Conservation (phyloP, 2,329 filamentous ascomycete genomes). For the Acephala macrosclerotiorum region DNA sequence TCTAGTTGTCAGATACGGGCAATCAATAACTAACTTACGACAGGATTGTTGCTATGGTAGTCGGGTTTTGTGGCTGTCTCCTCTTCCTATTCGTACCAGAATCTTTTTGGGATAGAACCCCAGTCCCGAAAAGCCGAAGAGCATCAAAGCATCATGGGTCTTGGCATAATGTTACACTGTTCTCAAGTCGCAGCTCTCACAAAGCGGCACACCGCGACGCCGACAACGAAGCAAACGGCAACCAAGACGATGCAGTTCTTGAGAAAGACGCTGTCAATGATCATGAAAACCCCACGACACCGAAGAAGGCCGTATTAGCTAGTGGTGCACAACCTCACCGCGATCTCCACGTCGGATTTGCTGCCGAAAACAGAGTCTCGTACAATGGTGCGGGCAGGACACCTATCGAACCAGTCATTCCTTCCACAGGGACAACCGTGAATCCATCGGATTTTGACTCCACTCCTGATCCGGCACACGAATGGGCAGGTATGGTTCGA, state of each 20-base stretch:
- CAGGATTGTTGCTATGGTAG: slow-evolving; percentile 83
- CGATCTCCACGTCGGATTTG: slow-evolving; percentile 64
- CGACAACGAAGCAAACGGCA: not conserved
- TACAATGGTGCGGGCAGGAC: not conserved
- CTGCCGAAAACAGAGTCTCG: slow-evolving; percentile 39
- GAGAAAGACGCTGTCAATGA: not conserved
- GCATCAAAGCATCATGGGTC: slow-evolving; percentile 23
- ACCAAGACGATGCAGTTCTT: not conserved
- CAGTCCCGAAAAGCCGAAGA: slow-evolving; percentile 47
- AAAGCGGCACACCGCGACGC: not conserved
- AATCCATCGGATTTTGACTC: not conserved
- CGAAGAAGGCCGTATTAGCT: slow-evolving; percentile 20
- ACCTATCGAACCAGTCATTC: not conserved
- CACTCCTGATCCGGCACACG: not conserved
- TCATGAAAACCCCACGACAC: slow-evolving; percentile 2
- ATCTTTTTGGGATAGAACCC: slow-evolving; percentile 93
- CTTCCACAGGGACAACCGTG: not conserved
- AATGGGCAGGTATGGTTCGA: slow-evolving; percentile 24
- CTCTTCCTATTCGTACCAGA: slow-evolving; percentile 93
- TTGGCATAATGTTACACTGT: slow-evolving; percentile 27
- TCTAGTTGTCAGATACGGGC: not conserved
- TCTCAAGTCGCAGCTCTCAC: slow-evolving; percentile 10
- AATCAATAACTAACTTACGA: slow-evolving; percentile 34
- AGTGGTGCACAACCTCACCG: slow-evolving; percentile 22
- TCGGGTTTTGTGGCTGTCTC: slow-evolving; percentile 72